Base-by-base conservation (phyloP, 352 stramenopile species). In the Plasmopara halstedii region DNA sequence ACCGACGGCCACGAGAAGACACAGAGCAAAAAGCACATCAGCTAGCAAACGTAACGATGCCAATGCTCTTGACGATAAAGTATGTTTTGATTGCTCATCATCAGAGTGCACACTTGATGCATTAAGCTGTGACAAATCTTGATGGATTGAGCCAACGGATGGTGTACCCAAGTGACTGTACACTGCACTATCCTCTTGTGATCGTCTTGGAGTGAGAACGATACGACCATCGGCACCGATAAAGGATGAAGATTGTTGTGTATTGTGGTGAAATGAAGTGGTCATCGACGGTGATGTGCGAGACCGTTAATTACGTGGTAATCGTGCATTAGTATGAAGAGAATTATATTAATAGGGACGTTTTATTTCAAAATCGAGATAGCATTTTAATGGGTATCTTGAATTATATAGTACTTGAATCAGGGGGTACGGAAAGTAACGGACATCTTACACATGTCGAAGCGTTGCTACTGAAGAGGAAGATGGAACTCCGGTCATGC, bases 1-100 rank as follows among this genome's bases (percentile, higher is more conserved):
- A 10, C 58, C 62, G n/a, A 81, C 63, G 6, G 74, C 66, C 9
- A 73, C 52, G 17, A 84, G 48, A 10, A 89, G 60, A 33, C 65
- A 78, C 15, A 82, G 20, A 15, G 74, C 65, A 34, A 85, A 75
- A 4, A 79, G 15, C 37, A 68, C 46, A 18, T 77, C 49, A 7
- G 54, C 53, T 10, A 37, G 34, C 11, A 35, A 43, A 20, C 53
- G 58, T 15, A 76, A 56, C 15, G 27, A 36, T 20, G 56, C 25
- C 19, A 67, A 25, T 5, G 49, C 51, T 21, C 47, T 42, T 9
- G 44, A 42, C 42, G 64, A 66, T 33, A 71, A 36, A 36, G 44
- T 44, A 27, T n/a, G 56, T 22, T 27, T 29, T 38, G 40, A 40
- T 36, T 42, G 41, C 18, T 19, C 21, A 36, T 8, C 22, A 39